Base-by-base conservation (phyloP, 2,329 filamentous ascomycete genomes). In the Beauveria sp. region DNA sequence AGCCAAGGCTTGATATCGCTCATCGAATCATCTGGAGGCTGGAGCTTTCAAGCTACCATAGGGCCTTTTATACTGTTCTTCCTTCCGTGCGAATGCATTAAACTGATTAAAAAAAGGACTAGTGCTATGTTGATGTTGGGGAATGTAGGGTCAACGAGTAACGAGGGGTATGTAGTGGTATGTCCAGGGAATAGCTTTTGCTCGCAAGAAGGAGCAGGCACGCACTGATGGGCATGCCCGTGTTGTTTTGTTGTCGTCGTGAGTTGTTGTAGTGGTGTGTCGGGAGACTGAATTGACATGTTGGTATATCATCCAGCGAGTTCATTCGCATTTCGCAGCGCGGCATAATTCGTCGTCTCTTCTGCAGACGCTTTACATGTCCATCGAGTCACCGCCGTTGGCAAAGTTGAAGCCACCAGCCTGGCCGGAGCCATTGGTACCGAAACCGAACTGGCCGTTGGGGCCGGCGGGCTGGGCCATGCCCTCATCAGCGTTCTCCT, bases 401-500 rank as follows among this genome's bases (percentile, higher is more conserved):
- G 90, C 90, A 74, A 99, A 99, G 85, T 91, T 96, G 85, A 97
- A 99, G 72, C 90, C 89, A 67, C 89, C 88, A 69, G 88, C 84
- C 71, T 90, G 87, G 69, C 77, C 75, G 46, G 74, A 73, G 48
- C 76, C 79, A 71, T 84, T 86, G 69, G 87, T 79, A 70, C 89
- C 87, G 76, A 97, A 89, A 70, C 92, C 85, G 75, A 93, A 94
- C 61, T 86, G 86, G 62, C 88, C 88, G 70, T 90, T 90, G 46
- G 81, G 75, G 51, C 84, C 85, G 69, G 88, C 85, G 28, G 80
- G 74, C 72, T 91, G 88, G 63, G 90, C 88, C 75, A 91, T 84
- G 48, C 79, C 80, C 70, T 96, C 91, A 64, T 92, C 90, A 67
- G 92, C 92, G 69, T 92, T 92, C 72, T 96, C 94, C 61, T 97